A percentile compares a stretch with the other conserved stretches of the same genome.
Evolutionary conservation across 2,329 filamentous ascomycete genomes (phyloP).

Genomic region (Colletotrichum lentis): DNA sequence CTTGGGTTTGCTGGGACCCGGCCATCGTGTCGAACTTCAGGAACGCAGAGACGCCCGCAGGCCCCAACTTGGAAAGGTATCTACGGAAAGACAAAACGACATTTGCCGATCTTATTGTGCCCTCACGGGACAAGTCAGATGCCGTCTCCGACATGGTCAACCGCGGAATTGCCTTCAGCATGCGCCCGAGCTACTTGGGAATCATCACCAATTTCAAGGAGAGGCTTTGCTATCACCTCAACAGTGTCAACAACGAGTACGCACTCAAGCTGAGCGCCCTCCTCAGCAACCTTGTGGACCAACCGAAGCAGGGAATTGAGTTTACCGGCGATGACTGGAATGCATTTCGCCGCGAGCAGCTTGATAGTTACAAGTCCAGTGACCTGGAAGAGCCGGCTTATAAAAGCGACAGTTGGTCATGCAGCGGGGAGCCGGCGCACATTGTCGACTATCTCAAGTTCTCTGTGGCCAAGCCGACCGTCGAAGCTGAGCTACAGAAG

Average conservation of each 20-base stretch:
- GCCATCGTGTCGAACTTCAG: slow-evolving; percentile 71
- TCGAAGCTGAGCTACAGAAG: slow-evolving; percentile 49
- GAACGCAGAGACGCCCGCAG: slow-evolving; percentile 62
- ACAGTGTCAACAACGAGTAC: slow-evolving; percentile 55
- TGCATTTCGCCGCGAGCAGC: slow-evolving; percentile 45
- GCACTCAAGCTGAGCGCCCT: slow-evolving; percentile 62
- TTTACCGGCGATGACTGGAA: slow-evolving; percentile 57
- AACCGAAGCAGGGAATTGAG: slow-evolving; percentile 62
- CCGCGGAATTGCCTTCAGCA: slow-evolving; percentile 65
- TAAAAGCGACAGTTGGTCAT: slow-evolving; percentile 48
- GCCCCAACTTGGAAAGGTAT: slow-evolving; percentile 58
- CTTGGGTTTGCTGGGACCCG: slow-evolving; percentile 80
- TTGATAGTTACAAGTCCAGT: slow-evolving; percentile 28
- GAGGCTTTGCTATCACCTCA: slow-evolving; percentile 66
- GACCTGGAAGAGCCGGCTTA: slow-evolving; percentile 54
- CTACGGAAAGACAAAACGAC: slow-evolving; percentile 59
- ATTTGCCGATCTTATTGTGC: slow-evolving; percentile 54
- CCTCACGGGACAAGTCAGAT: slow-evolving; percentile 19
- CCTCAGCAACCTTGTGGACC: slow-evolving; percentile 64
- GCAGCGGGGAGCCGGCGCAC: slow-evolving; percentile 49
- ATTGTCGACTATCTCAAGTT: slow-evolving; percentile 72
- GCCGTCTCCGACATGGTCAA: slow-evolving; percentile 58
- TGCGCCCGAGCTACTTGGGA: slow-evolving; percentile 66
- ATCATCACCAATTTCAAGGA: slow-evolving; percentile 72
- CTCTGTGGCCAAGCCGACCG: slow-evolving; percentile 54